These are phyloP conservation scores for Verticillium alfalfae DNA, from an alignment of 2,329 filamentous ascomycete genomes.

Conservation along the genomic window DNA sequence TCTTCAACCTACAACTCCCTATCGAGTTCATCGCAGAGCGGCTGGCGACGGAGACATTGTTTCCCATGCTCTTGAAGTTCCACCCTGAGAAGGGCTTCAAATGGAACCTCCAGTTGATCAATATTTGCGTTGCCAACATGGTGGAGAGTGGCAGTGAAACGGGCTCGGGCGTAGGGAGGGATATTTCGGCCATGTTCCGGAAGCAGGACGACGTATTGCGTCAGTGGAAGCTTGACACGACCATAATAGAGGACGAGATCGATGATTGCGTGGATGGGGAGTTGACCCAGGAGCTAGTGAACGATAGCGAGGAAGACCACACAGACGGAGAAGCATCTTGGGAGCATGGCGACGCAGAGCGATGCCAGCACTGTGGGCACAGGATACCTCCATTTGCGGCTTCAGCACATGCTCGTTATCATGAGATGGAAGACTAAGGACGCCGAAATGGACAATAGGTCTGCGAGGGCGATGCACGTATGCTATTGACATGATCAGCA, in stretches of 20 bases:
- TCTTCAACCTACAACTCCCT: constrained; percentile 59
- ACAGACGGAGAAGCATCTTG: constrained; percentile 21
- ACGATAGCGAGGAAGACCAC: constrained; percentile 20
- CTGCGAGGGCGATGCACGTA: too few species aligned
- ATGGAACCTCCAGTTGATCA: constrained; percentile 81
- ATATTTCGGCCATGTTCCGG: constrained; percentile 80
- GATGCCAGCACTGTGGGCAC: constrained; percentile 45
- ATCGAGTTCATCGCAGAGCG: constrained; percentile 58
- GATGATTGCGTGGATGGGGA: constrained; percentile 10
- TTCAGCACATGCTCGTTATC: constrained; percentile 50
- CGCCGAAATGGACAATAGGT: not conserved
- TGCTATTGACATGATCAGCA: too few species aligned
- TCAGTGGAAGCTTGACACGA: constrained; percentile 54
- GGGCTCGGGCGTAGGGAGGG: constrained; percentile 55
- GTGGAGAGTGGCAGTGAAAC: constrained; percentile 46
- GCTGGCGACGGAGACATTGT: constrained; percentile 62
- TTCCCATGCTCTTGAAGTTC: constrained; percentile 69
- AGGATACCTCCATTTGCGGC: constrained; percentile 53
- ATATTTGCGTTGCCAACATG: constrained; percentile 87
- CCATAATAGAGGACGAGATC: constrained; percentile 7
- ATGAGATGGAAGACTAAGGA: constrained; percentile 26
- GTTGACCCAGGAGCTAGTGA: constrained; percentile 11
- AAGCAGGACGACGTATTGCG: constrained; percentile 64
- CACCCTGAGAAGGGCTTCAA: constrained; percentile 59
- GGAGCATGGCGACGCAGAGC: constrained; percentile 15